A percentile compares a stretch with the other conserved stretches of the same genome.
These are phyloP conservation scores for Schizosaccharomyces lindneri DNA, from an alignment of 805 yeast genomes.

Conservation along the genomic window DNA sequence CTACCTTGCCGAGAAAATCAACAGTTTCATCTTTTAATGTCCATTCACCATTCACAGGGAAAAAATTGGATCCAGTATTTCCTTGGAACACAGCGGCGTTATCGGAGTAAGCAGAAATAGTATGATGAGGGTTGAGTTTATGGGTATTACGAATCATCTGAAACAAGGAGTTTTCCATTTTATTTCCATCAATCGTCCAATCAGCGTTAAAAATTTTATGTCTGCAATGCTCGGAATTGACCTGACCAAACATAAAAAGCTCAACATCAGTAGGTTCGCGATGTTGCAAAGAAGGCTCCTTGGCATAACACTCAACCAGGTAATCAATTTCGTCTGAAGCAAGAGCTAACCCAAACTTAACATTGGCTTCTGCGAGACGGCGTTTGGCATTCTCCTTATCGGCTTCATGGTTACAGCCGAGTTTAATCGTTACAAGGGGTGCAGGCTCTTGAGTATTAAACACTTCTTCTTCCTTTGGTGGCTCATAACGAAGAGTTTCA, in stretches of 20 bases:
- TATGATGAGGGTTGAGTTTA: conserved; percentile 47
- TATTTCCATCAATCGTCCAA: conserved; percentile 77
- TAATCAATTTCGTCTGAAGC: conserved; percentile 85
- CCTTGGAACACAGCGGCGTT: conserved; percentile 93
- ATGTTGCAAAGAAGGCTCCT: conserved; percentile 16
- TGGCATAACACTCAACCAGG: conserved; percentile 52
- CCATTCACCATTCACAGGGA: conserved; percentile 21
- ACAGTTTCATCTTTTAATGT: conserved; percentile 47
- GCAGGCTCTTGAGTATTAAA: conserved; percentile 61
- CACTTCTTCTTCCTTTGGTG: conserved; percentile 45
- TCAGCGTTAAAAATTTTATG: conserved; percentile 96
- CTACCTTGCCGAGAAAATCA: conserved; percentile 81
- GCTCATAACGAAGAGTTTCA: conserved; percentile 28
- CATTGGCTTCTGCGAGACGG: conserved; percentile 52
- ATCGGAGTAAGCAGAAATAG: conserved; percentile 85
- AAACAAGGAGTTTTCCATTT: conserved; percentile 53
- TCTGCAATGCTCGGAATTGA: conserved; percentile 96
- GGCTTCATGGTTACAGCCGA: conserved; percentile 10
- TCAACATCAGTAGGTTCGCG: conserved; percentile 96
- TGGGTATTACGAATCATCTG: conserved; percentile 93
- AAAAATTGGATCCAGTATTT: conserved; percentile 28
- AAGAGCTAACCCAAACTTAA: conserved; percentile 71
- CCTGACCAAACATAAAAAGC: conserved; percentile 96
- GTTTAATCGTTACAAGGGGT: conserved; percentile 54
- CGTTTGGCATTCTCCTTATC: conserved; percentile 16